A percentile compares a stretch with the other conserved stretches of the same genome.
phyloP scores from a whole-genome alignment of 2,329 filamentous ascomycete genomes.

The Aureobasidium sp. region DNA sequence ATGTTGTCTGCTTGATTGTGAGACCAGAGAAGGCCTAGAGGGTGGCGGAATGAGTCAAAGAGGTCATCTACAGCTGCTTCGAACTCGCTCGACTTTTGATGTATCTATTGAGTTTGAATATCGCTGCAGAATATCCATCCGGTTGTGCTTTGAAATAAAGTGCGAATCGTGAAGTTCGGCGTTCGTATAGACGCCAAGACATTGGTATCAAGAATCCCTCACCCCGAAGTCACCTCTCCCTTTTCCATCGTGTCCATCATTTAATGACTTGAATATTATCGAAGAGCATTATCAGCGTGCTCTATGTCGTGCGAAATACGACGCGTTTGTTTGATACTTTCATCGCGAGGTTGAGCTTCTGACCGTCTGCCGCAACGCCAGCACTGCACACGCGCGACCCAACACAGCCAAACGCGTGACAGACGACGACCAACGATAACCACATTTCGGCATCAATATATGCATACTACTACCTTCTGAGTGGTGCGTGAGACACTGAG shows the following conservation, averaged over 20 bases:
- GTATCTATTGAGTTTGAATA: not conserved
- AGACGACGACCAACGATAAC: not conserved
- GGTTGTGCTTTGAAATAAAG: not conserved
- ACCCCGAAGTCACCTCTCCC: not conserved
- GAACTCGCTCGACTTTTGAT: not conserved
- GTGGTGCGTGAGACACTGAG: not conserved
- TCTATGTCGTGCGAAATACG: not conserved
- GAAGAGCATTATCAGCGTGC: slow-evolving; percentile 7
- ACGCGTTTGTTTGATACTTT: slow-evolving; percentile 7
- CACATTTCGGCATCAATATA: not conserved
- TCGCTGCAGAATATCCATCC: not conserved
- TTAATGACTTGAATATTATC: slow-evolving; percentile 4
- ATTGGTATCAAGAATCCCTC: not conserved
- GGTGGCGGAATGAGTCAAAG: not conserved
- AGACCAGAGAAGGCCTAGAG: not conserved
- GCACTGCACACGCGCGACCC: slow-evolving; percentile 1
- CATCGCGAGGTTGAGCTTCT: not conserved
- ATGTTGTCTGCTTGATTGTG: not conserved
- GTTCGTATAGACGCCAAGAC: not conserved
- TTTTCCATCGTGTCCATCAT: slow-evolving; percentile 9
- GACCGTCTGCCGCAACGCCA: not conserved
- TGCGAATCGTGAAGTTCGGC: not conserved
- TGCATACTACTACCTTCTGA: not conserved
- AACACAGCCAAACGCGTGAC: not conserved
- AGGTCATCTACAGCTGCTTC: not conserved